phyloP scores from a whole-genome alignment of 768 basidiomycete genomes.

The Amylocystis lapponica region DNA sequence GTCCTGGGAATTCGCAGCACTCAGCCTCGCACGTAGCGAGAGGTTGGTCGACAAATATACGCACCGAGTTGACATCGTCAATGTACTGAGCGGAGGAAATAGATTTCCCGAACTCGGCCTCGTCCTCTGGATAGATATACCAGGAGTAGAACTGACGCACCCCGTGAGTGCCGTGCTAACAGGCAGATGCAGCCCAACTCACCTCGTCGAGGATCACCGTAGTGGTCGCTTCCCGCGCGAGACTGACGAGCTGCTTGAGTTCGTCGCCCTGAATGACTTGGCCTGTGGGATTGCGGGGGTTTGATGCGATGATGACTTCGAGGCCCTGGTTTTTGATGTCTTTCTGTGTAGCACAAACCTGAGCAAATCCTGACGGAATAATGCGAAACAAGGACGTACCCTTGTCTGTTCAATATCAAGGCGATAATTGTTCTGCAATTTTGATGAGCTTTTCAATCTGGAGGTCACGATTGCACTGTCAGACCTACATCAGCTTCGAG shows the following conservation, averaged over 20 bases:
- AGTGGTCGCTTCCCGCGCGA: constrained; percentile 64
- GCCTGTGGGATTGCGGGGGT: constrained; percentile 97
- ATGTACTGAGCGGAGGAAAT: constrained; percentile 81
- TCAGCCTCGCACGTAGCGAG: neutral
- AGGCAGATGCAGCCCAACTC: constrained; percentile 1
- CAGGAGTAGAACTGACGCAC: constrained; percentile 79
- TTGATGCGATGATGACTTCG: constrained; percentile 81
- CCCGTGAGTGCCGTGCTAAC: neutral
- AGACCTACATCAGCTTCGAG: constrained; percentile 41
- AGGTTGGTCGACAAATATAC: no score
- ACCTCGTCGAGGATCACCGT: constrained; percentile 86
- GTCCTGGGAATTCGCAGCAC: constrained; percentile 42
- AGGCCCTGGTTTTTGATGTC: constrained; percentile 82
- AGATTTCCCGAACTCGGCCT: constrained; percentile 67
- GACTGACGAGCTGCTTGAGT: constrained; percentile 69
- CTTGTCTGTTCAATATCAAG: constrained; percentile 78
- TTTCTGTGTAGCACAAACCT: constrained; percentile 41
- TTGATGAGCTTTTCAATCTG: no score
- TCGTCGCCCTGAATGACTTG: constrained; percentile 81
- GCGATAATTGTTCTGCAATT: constrained; percentile 43
- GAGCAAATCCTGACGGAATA: neutral
- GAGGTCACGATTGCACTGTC: no score
- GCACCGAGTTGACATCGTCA: constrained; percentile 75
- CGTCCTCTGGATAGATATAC: constrained; percentile 86
- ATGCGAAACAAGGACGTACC: neutral